A percentile compares a stretch with the other conserved stretches of the same genome.
These are phyloP conservation scores for Entonaema liquescens DNA, from an alignment of 495 filamentous ascomycete genomes.

Conservation along the genomic window DNA sequence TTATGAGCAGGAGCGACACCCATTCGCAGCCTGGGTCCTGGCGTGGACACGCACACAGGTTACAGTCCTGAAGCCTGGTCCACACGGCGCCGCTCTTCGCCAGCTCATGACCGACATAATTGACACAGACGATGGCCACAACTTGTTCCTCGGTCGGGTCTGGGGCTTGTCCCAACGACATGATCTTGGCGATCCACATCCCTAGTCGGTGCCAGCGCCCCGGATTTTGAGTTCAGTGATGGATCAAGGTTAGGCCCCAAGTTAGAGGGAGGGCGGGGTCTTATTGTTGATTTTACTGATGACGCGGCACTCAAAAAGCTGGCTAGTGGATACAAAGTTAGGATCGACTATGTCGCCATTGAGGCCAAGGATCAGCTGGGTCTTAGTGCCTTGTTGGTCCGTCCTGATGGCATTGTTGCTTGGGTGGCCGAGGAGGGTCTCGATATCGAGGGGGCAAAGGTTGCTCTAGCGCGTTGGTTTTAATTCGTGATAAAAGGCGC, in stretches of 20 bases:
- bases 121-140: constrained; percentile 45
- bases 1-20: constrained; percentile 43
- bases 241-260: constrained; percentile 38
- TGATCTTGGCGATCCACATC: constrained; percentile 38
- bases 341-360: constrained; percentile 36
- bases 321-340: constrained; percentile 17
- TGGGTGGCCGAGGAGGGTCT: constrained; percentile 38
- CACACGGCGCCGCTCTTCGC: constrained; percentile 31
- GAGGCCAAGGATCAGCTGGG: constrained; percentile 40
- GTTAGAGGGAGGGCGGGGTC: constrained; percentile 30
- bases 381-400: constrained; percentile 42
- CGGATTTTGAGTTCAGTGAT: constrained; percentile 44
- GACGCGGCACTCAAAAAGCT: constrained; percentile 18
- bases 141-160: constrained; percentile 43
- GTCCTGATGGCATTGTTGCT: constrained; percentile 48
- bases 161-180: constrained; percentile 47
- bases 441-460: constrained; percentile 30
- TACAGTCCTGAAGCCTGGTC: constrained; percentile 35
- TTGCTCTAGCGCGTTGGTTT: constrained; percentile 23
- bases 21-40: constrained; percentile 43
- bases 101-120: constrained; percentile 40
- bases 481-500: neutral
- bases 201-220: constrained; percentile 45
- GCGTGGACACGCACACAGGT: constrained; percentile 46
- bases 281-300: constrained; percentile 41